Percentiles rank a stretch among this genome's conserved stretches.
phyloP scores from a whole-genome alignment of 2,329 filamentous ascomycete species.

The Penicillium decumbens region DNA sequence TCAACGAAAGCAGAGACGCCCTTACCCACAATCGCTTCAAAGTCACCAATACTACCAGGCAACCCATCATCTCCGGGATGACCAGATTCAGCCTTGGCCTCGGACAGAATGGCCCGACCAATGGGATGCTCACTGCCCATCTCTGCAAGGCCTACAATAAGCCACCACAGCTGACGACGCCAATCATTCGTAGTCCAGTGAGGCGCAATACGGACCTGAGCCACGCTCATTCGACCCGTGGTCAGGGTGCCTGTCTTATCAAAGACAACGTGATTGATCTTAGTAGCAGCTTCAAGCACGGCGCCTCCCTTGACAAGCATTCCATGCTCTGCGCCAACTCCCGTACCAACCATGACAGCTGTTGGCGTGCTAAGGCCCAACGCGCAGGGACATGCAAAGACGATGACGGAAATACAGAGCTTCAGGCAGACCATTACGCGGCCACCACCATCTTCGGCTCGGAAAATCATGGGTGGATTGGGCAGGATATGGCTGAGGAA shows the following conservation, averaged over 20 bases:
- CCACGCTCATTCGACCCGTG: constrained; percentile 90
- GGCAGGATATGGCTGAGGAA: constrained; percentile 78
- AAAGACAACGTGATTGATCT: constrained; percentile 81
- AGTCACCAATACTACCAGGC: constrained; percentile 79
- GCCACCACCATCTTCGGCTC: constrained; percentile 73
- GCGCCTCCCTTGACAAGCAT: constrained; percentile 98
- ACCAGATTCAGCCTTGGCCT: constrained; percentile 70
- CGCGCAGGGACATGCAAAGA: constrained; percentile 95
- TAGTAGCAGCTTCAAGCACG: constrained; percentile 83
- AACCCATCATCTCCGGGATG: constrained; percentile 67
- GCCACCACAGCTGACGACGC: constrained; percentile 82
- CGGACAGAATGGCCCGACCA: constrained; percentile 75
- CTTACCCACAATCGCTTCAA: constrained; percentile 75
- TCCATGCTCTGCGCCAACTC: constrained; percentile 87
- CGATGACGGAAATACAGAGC: constrained; percentile 96
- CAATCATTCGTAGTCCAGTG: constrained; percentile 66
- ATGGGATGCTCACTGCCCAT: constrained; percentile 95
- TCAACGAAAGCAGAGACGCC: constrained; percentile 80
- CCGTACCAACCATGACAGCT: constrained; percentile 98
- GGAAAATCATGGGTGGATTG: constrained; percentile 84
- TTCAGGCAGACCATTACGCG: constrained; percentile 96
- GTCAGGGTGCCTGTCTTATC: constrained; percentile 97
- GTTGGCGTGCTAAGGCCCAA: constrained; percentile 94
- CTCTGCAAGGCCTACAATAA: constrained; percentile 90
- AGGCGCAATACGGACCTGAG: constrained; percentile 61